These are phyloP conservation scores for Voacanga thouarsii DNA, from an alignment of 257 asterid genomes.

Conservation along the genomic window DNA sequence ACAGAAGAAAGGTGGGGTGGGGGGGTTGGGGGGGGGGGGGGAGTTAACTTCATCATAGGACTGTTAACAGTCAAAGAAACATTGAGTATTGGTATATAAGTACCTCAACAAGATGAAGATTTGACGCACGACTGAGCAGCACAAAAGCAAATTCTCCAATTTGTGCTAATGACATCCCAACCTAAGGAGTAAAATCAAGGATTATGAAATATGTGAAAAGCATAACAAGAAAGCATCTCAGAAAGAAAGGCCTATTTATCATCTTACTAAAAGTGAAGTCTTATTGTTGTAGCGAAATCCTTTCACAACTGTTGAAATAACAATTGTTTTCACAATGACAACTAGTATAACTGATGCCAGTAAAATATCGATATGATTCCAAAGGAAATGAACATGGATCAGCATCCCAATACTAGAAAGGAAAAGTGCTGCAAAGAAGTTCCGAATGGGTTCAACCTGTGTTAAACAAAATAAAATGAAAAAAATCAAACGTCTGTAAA, in stretches of 20 bases:
- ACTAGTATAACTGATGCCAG: slow-evolving; percentile 98
- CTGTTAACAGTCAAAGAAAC: background rate
- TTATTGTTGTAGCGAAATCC: slow-evolving; percentile 96
- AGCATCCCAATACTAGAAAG: slow-evolving; percentile 99
- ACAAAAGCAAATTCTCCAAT: slow-evolving; percentile 99
- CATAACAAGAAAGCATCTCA: background rate
- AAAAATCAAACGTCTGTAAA: background rate
- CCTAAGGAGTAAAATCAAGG: slow-evolving; percentile 41
- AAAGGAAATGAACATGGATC: slow-evolving; percentile 94
- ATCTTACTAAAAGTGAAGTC: slow-evolving; percentile 80
- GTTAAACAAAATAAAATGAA: slow-evolving; percentile 14
- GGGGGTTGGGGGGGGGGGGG: too few species aligned
- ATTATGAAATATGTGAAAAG: slow-evolving; percentile 17
- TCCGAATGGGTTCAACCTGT: slow-evolving; percentile 98
- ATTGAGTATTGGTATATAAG: slow-evolving; percentile 1
- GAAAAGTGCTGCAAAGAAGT: slow-evolving; percentile 98
- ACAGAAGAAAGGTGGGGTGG: too few species aligned
- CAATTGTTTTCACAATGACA: slow-evolving; percentile 70
- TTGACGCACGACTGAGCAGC: slow-evolving; percentile 96
- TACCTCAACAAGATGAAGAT: slow-evolving; percentile 99
- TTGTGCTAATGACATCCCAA: slow-evolving; percentile 98
- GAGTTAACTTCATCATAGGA: background rate
- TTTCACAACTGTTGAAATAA: slow-evolving; percentile 83
- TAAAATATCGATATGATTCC: slow-evolving; percentile 97
- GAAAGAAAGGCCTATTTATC: slow-evolving; percentile 22